phyloP scores from a whole-genome alignment of 768 basidiomycete species.

The Gymnopilus dilepis region DNA sequence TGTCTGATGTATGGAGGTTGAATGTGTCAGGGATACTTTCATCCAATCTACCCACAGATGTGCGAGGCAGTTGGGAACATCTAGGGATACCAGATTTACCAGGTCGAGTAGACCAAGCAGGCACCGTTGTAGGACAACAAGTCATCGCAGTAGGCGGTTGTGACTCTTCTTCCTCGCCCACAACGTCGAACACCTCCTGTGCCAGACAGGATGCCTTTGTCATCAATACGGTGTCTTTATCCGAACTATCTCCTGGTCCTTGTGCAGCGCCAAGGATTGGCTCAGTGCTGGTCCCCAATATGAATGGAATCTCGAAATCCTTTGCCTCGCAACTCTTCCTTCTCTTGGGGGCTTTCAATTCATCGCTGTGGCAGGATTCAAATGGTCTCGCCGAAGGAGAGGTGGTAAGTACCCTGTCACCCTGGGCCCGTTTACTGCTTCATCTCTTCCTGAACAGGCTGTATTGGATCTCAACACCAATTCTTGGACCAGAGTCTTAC shows the following conservation, averaged over 20 bases:
- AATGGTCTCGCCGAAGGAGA: constrained; percentile 68
- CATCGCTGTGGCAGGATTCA: constrained; percentile 69
- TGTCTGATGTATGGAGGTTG: constrained; percentile 77
- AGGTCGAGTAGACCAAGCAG: constrained; percentile 54
- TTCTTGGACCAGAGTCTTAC: constrained; percentile 74
- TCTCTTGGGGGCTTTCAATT: constrained; percentile 70
- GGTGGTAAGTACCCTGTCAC: constrained; percentile 53
- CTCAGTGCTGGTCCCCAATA: constrained; percentile 64
- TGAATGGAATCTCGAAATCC: constrained; percentile 56
- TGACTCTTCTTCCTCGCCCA: constrained; percentile 33
- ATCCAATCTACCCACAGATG: constrained; percentile 60
- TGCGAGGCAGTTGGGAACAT: constrained; percentile 65
- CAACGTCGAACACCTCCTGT: constrained; percentile 51
- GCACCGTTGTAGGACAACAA: constrained; percentile 57
- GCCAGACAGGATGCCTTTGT: constrained; percentile 65
- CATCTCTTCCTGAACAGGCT: constrained; percentile 45
- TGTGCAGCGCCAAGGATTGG: constrained; percentile 74
- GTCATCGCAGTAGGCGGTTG: constrained; percentile 71
- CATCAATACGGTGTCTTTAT: constrained; percentile 45
- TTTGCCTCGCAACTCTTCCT: constrained; percentile 72
- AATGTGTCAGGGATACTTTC: constrained; percentile 73
- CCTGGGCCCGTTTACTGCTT: neutral
- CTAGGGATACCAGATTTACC: constrained; percentile 46
- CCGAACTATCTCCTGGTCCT: constrained; percentile 43
- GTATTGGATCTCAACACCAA: constrained; percentile 65